Base-by-base conservation (phyloP, 306 rosid species). In the Geum urbanum region DNA sequence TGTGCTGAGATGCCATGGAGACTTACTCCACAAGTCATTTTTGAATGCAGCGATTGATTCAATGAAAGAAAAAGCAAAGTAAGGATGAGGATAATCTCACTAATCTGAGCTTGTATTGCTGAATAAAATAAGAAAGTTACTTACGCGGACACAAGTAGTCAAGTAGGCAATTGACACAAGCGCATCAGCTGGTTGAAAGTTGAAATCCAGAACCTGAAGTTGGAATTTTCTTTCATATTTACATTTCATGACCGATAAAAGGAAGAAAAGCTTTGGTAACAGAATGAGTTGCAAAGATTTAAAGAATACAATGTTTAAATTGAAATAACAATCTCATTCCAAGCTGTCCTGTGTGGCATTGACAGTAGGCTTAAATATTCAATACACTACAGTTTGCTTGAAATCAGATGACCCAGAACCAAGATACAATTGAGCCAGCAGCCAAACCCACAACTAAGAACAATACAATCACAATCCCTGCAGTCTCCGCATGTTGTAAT, bases 371-470 rank as follows among this genome's bases (percentile, higher is more conserved):
- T 19, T 5, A 8, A 51, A 49, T 10, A 6, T 52, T 52, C 2
- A 2, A 56, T 45, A 45, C 14, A 10, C 41, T 72, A 58, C 66
- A 82, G 72, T 75, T 72, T 65, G 72, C 72, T 63, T 7, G 16
- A 16, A 11, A 71, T 85, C 87, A 94, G 52, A 90, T 57, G 69
- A 90, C 86, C 97, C 97, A 90, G 53, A 88, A 88, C 97, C 98
- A 94, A 78, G 97, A 82, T 65, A 87, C 67, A 74, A 94, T 24
- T 66, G 97, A 88, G 24, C 97, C 97, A 13, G 74, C 14, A 77
- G 92, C 96, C 74, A 90, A 84, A 74, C 98, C 96, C 47, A 87
- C 0, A 74, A 87, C 88, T 60, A 90, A 72, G 82, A 88, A 90
- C 54, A 88, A 67, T 11, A 90, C 98, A 32, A 75, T 75, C 78